These are phyloP conservation scores for Aspergillus steynii DNA, from an alignment of 495 filamentous ascomycete species.

Conservation along the genomic window DNA sequence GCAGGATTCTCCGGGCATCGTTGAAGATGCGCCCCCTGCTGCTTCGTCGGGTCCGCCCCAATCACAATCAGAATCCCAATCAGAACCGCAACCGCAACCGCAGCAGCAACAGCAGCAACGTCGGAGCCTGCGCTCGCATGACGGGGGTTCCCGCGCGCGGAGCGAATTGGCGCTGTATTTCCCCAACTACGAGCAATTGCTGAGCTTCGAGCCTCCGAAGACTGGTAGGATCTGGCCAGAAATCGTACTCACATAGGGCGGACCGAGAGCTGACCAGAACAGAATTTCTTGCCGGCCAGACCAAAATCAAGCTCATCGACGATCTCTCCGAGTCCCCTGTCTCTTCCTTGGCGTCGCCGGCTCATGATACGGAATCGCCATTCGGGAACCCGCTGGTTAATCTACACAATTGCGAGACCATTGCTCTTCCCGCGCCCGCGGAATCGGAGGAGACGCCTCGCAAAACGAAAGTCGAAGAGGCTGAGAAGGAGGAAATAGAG, in stretches of 20 bases:
- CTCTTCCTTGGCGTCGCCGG: conserved; percentile 12
- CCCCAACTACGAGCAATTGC: conserved; percentile 85
- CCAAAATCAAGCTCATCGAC: conserved; percentile 46
- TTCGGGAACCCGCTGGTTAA: conserved; percentile 46
- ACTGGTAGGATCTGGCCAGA: conserved; percentile 54
- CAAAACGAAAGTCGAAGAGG: conserved; percentile 61
- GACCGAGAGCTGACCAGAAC: conserved; percentile 5
- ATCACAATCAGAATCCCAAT: not conserved
- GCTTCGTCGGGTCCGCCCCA: not conserved
- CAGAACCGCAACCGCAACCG: too few relatives aligned
- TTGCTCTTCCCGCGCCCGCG: conserved; percentile 25
- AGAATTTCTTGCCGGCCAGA: conserved; percentile 48
- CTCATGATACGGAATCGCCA: conserved; percentile 24
- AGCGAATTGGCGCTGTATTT: conserved; percentile 88
- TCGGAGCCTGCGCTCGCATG: conserved; percentile 52
- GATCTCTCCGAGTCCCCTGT: conserved; percentile 39
- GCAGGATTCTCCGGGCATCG: not conserved
- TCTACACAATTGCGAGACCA: conserved; percentile 34
- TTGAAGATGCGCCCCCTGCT: not conserved
- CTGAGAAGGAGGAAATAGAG: conserved; percentile 34
- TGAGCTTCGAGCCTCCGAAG: conserved; percentile 76
- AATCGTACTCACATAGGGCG: not conserved
- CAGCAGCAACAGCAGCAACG: conserved; percentile 31
- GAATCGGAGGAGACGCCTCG: conserved; percentile 22
- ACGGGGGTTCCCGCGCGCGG: conserved; percentile 63